Evolutionary conservation across 2,329 filamentous ascomycete genomes (phyloP), one percentile per base, ranked within the genome.

Genomic region (Ploettnerulaceae sp.): DNA sequence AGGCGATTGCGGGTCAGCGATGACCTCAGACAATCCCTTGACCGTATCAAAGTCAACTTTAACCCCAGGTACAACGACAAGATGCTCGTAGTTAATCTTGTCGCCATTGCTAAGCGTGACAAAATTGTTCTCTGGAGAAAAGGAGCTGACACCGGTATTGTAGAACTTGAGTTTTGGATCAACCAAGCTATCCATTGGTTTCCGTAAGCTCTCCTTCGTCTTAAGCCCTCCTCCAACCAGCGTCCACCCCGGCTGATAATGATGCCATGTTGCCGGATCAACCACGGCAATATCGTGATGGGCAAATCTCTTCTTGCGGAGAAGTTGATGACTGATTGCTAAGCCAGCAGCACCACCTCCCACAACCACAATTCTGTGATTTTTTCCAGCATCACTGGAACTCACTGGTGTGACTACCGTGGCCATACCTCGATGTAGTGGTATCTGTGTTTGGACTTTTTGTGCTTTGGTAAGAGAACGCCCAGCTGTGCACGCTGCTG

Each of bases 201-300:
- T 64, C 36, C 73, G 71, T 46, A 84, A 65, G 18, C 81, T 72
- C 52, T 81, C 68, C 59, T 79, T 81, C 36, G 69, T 73, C 64
- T 84, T 84, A 29, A 85, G 69, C 3, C 81, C 81, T 29, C 77
- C 80, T 33, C 81, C 81, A 2, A 84, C 81, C 1, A 85, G 69
- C 2, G 82, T 85, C 81, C 81, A 85, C 44, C 81, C 81, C 1
- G 81, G 79, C 62, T 85, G 81, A 61, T 84, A 85, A 66, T 85
- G 72, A 59, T 85, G 81, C 70, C 72, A 81, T 53, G 66, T 61
- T 1, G 81, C 72, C 0, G 81, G 81, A 53, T 85, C 81, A 33
- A 85, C 66, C 20, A 85, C 57, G 21, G 81, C 81, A 50, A 85
- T 82, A 49, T 85, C 81, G 24, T 79, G 69, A 33, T 71, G 66